Percentiles rank a stretch among this genome's conserved stretches.
Conservation (phyloP, 2,329 filamentous ascomycete species). For the Aspergillus neoniger region DNA sequence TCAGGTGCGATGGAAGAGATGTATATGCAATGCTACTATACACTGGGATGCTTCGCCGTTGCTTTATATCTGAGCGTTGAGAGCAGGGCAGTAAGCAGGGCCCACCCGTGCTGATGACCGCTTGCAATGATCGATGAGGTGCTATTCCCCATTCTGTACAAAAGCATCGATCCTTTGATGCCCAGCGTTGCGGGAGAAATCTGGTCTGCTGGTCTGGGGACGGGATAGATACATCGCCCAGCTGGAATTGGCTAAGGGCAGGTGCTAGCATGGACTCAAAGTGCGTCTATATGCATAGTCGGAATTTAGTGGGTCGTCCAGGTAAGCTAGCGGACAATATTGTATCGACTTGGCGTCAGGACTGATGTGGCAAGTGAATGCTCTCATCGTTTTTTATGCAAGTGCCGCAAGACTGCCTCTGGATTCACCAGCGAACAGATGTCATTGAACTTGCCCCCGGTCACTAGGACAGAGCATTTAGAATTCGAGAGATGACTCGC, state of each 20-base stretch:
- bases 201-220: neutral
- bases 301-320: neutral
- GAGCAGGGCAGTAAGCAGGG: neutral
- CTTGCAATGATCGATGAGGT: neutral
- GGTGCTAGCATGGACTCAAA: neutral
- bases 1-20: neutral
- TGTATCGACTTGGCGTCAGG: neutral
- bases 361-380: neutral
- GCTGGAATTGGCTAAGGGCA: neutral
- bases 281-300: neutral
- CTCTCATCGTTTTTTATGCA: neutral
- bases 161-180: slow-evolving; percentile 5
- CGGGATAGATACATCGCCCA: neutral
- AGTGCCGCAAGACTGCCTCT: slow-evolving; percentile 8
- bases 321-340: neutral
- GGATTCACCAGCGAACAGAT: neutral
- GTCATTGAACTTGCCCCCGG: neutral
- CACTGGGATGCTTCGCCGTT: neutral
- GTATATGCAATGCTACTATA: neutral
- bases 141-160: neutral
- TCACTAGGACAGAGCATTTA: neutral
- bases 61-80: neutral
- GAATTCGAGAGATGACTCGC: neutral
- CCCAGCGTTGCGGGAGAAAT: neutral
- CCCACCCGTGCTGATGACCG: neutral